phyloP scores from a whole-genome alignment of 1,139 yeast genomes.

The Torulaspora pretoriensis region DNA sequence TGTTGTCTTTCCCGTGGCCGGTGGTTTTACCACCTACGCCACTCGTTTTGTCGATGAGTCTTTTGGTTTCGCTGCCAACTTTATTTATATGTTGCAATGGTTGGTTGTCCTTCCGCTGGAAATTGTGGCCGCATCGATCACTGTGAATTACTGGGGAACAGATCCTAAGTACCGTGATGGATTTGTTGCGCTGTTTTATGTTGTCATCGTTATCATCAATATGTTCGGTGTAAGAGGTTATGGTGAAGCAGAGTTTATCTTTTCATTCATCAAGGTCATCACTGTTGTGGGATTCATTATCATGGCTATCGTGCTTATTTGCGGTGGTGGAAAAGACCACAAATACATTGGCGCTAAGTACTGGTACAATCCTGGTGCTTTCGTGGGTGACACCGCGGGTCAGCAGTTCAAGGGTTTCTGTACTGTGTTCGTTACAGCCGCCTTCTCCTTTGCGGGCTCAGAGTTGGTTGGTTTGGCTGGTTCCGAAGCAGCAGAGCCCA shows the following conservation, averaged over 20 bases:
- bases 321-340: conserved; percentile 64
- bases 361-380: conserved; percentile 67
- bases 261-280: conserved; percentile 56
- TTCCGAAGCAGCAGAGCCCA: conserved; percentile 78
- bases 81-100: conserved; percentile 72
- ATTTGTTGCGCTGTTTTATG: conserved; percentile 56
- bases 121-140: conserved; percentile 67
- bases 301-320: conserved; percentile 59
- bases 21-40: conserved; percentile 67
- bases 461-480: conserved; percentile 84
- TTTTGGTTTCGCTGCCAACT: conserved; percentile 73
- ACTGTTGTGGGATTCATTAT: conserved; percentile 66
- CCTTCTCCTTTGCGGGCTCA: conserved; percentile 57
- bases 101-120: conserved; percentile 65
- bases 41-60: conserved; percentile 65
- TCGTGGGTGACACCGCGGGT: conserved; percentile 45
- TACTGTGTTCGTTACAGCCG: conserved; percentile 51
- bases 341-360: conserved; percentile 56
- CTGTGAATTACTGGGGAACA: conserved; percentile 57
- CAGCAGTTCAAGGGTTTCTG: conserved; percentile 49
- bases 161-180: conserved; percentile 33
- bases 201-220: conserved; percentile 52
- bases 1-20: conserved; percentile 64
- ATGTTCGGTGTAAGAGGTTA: conserved; percentile 61
- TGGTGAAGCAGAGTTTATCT: conserved; percentile 64